A percentile compares a stretch with the other conserved stretches of the same genome.
phyloP scores from a whole-genome alignment of 78 protist species.

The Paratrimastix pyriformis region DNA sequence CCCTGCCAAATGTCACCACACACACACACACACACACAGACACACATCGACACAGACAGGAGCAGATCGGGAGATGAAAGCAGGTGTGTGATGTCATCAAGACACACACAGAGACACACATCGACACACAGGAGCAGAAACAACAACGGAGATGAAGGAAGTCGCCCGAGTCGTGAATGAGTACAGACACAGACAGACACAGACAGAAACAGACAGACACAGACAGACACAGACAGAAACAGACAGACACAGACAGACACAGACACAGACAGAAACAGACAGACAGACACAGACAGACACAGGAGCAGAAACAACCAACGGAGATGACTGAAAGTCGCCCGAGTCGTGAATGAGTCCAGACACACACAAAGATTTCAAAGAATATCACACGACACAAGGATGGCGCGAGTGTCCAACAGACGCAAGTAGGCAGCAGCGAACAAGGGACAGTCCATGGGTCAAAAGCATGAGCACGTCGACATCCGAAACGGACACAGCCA shows the following conservation, averaged over 20 bases:
- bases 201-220: background rate
- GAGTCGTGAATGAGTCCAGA: too few relatives aligned
- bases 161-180: constrained; percentile 33
- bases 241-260: background rate
- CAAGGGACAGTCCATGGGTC: background rate
- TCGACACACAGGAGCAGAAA: too few relatives aligned
- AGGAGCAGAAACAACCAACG: background rate
- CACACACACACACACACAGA: background rate
- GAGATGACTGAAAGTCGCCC: background rate
- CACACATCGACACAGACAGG: background rate
- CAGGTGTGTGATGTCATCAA: background rate
- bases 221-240: background rate
- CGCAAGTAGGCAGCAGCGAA: background rate
- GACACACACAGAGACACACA: background rate
- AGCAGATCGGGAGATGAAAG: background rate
- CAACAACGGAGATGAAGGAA: too few relatives aligned
- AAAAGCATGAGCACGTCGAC: background rate
- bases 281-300: background rate
- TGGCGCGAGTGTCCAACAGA: background rate
- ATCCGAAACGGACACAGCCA: background rate
- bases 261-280: background rate
- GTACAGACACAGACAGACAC: background rate
- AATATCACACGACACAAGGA: background rate
- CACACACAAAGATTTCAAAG: background rate
- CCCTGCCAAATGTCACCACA: too few relatives aligned